A percentile compares a stretch with the other conserved stretches of the same genome.
Evolutionary conservation across 441 rosid genomes (phyloP).

Genomic region (Populus tomentosa): DNA sequence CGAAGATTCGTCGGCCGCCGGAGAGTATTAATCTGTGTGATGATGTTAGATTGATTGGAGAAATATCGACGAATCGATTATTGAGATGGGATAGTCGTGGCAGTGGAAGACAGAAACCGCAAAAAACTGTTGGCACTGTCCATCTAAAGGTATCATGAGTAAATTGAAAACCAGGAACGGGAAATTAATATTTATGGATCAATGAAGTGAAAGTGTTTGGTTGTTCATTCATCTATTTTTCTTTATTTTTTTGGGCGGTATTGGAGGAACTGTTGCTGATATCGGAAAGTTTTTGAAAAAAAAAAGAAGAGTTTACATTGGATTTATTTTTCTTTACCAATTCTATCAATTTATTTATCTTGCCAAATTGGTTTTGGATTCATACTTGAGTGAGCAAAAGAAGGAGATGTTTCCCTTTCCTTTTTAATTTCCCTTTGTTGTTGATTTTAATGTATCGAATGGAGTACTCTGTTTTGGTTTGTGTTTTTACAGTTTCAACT

Average conservation of each 20-base stretch:
- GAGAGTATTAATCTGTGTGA: slow-evolving; percentile 54
- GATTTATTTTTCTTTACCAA: slow-evolving; percentile 11
- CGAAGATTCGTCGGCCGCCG: slow-evolving; percentile 68
- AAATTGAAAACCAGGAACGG: neutral
- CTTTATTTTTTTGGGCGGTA: slow-evolving; percentile 22
- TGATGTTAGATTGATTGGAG: slow-evolving; percentile 80
- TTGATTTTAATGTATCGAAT: slow-evolving; percentile 13
- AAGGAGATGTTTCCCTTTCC: slow-evolving; percentile 4
- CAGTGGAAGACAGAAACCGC: slow-evolving; percentile 55
- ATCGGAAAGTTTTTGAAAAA: slow-evolving; percentile 24
- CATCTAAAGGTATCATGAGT: neutral
- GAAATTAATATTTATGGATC: neutral
- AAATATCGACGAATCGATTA: slow-evolving; percentile 52
- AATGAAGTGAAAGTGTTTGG: neutral
- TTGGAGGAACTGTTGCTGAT: slow-evolving; percentile 18
- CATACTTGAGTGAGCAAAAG: slow-evolving; percentile 29
- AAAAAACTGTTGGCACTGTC: neutral
- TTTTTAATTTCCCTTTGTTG: neutral
- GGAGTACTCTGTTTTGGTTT: slow-evolving; percentile 5
- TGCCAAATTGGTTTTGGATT: slow-evolving; percentile 14
- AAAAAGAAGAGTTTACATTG: slow-evolving; percentile 7
- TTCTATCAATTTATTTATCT: slow-evolving; percentile 18
- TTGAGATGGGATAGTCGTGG: slow-evolving; percentile 39
- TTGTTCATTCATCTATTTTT: neutral
- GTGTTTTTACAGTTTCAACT: slow-evolving; percentile 49